phyloP scores from a whole-genome alignment of 306 rosid species.

The Gastrolobium bilobum region DNA sequence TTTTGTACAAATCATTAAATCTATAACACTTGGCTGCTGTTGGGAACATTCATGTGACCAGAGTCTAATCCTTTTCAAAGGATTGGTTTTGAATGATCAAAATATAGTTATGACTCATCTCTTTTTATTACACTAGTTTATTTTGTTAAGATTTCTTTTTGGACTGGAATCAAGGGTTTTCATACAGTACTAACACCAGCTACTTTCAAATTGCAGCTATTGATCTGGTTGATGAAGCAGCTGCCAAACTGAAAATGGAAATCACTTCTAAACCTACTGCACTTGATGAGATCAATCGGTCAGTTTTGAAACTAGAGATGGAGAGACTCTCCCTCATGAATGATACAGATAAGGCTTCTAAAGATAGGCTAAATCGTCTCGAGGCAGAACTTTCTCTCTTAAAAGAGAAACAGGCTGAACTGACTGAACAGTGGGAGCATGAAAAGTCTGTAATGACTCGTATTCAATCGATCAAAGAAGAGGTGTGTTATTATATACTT shows the following conservation, averaged over 20 bases:
- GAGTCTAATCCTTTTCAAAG: conserved; percentile 12
- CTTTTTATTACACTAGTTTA: not conserved
- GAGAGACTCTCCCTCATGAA: conserved; percentile 91
- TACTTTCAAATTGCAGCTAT: conserved; percentile 71
- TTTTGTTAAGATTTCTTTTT: conserved; percentile 20
- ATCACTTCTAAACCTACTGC: conserved; percentile 96
- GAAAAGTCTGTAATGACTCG: conserved; percentile 97
- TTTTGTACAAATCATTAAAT: conserved; percentile 13
- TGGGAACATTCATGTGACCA: conserved; percentile 20
- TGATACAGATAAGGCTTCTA: conserved; percentile 94
- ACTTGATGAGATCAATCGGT: conserved; percentile 91
- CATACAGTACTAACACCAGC: conserved; percentile 42
- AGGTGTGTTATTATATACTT: conserved; percentile 55
- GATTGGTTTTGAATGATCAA: conserved; percentile 7
- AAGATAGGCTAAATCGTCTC: conserved; percentile 86
- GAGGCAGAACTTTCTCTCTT: conserved; percentile 88
- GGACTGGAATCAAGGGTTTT: conserved; percentile 26
- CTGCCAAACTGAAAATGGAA: conserved; percentile 98
- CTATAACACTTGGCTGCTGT: conserved; percentile 29
- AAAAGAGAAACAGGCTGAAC: conserved; percentile 82
- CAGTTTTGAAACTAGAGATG: conserved; percentile 95
- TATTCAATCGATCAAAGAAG: conserved; percentile 97
- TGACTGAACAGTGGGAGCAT: conserved; percentile 97
- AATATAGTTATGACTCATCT: not conserved
- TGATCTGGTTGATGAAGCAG: conserved; percentile 98